Base-by-base conservation (phyloP, 208 protist genomes). In the Acanthamoeba royreba region DNA sequence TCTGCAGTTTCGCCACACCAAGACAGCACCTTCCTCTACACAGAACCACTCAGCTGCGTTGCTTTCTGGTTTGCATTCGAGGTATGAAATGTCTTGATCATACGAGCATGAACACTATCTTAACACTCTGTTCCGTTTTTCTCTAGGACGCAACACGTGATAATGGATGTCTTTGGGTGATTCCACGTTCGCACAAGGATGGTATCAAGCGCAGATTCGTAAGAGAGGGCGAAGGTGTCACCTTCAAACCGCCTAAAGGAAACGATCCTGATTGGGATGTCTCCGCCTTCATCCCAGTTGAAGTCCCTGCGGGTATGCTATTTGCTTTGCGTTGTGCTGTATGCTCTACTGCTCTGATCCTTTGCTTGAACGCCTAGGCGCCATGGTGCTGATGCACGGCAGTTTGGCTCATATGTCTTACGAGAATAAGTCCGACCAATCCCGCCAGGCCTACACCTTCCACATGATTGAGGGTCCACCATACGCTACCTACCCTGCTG, bases 11-110 rank as follows among this genome's bases (percentile, higher is more conserved):
- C 90, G 22, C 88, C 95, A 35, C 97, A 98, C 88, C 96, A 98
- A 86, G 97, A 98, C 90, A 95, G 92, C 38, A 98, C 97, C 2
- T 98, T 98, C 72, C 79, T 98, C 3, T 96, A 94, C 69, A 98
- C 97, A 4, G 81, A 86, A 0, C 97, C 97, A 4, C 91, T 94
- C 46, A 88, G 69, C 17, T 72, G 53, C 52, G 94, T 93, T 4
- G 97, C 96, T 46, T 77, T 98, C n/a, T 98, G 97, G 97, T 96
- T 98, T 35, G 96, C 97, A 17, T 94, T 98, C 15, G 95, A 98
- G n/a, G n/a, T n/a, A n/a, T n/a, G n/a, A n/a, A n/a, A n/a, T n/a
- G n/a, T n/a, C n/a, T n/a, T n/a, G n/a, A n/a, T n/a, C n/a, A n/a
- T n/a, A n/a, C n/a, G n/a, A n/a, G n/a, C n/a, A n/a, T n/a, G n/a